phyloP scores from a whole-genome alignment of 116 monocot genomes.

The Zostera marina region DNA sequence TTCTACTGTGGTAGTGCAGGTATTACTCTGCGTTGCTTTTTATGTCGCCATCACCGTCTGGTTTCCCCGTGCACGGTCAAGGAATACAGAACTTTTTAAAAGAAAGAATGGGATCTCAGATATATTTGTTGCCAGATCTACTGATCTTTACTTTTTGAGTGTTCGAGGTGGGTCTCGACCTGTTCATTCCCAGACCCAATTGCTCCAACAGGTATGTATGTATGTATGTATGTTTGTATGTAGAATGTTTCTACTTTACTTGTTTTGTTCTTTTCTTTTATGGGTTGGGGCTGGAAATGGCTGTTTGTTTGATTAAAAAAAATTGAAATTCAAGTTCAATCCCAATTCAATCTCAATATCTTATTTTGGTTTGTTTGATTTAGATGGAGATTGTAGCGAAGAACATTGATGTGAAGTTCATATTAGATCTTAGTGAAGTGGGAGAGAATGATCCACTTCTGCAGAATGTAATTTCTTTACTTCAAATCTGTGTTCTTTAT shows the following conservation, averaged over 20 bases:
- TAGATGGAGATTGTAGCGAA: conserved; percentile 35
- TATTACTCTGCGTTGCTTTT: conserved; percentile 33
- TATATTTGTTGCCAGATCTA: conserved; percentile 4
- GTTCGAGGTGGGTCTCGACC: conserved; percentile 33
- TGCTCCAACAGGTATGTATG: conserved; percentile 28
- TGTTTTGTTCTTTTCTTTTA: neutral
- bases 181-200: conserved; percentile 15
- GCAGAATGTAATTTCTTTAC: conserved; percentile 29
- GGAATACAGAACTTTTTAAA: neutral
- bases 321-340: too few species aligned
- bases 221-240: too few species aligned
- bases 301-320: too few species aligned
- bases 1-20: conserved; percentile 32
- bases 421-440: conserved; percentile 31
- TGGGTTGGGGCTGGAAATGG: too few species aligned
- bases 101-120: neutral
- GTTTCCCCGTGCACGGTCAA: conserved; percentile 7
- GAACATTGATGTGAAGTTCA: conserved; percentile 26
- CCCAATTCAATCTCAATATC: too few species aligned
- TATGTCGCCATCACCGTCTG: conserved; percentile 40
- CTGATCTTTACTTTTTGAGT: conserved; percentile 43
- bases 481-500: neutral
- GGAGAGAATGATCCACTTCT: conserved; percentile 46
- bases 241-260: neutral
- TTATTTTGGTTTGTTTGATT: neutral